These are phyloP conservation scores for Martiniozyma asiatica DNA, from an alignment of 1,139 yeast species.

Conservation along the genomic window DNA sequence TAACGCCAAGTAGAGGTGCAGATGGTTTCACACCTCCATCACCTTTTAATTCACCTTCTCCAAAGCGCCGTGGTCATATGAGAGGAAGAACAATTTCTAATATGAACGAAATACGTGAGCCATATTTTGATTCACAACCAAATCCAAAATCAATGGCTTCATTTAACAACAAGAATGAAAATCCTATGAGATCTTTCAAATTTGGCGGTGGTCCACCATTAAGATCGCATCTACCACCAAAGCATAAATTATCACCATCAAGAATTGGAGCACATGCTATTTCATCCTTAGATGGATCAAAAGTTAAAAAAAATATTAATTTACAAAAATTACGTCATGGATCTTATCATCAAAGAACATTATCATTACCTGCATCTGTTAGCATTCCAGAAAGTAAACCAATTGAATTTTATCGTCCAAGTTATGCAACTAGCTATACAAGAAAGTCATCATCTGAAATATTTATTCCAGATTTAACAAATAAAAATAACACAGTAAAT, in stretches of 20 bases:
- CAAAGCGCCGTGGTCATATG: constrained; percentile 7
- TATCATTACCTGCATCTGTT: constrained; percentile 23
- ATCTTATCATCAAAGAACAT: constrained; percentile 16
- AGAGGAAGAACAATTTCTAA: constrained; percentile 13
- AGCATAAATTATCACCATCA: constrained; percentile 53
- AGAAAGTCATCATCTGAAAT: constrained; percentile 1
- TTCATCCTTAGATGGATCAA: constrained; percentile 32
- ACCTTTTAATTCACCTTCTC: constrained; percentile 7
- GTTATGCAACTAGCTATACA: too few species aligned
- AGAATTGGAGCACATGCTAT: constrained; percentile 65
- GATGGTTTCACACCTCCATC: constrained; percentile 4
- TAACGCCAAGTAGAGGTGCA: neutral
- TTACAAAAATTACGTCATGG: constrained; percentile 17
- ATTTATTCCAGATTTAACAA: constrained; percentile 8
- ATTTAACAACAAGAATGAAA: constrained; percentile 6
- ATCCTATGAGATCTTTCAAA: constrained; percentile 29
- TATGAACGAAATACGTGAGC: constrained; percentile 6
- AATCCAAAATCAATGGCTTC: constrained; percentile 16
- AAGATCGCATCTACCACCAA: constrained; percentile 19
- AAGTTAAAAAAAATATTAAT: constrained; percentile 10
- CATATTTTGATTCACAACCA: constrained; percentile 1
- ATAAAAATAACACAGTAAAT: constrained; percentile 2
- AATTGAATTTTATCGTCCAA: constrained; percentile 9
- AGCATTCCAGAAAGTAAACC: constrained; percentile 20
- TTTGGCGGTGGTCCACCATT: constrained; percentile 28